These are phyloP conservation scores for Boletus smithii DNA, from an alignment of 1,284 basidiomycete genomes.

Conservation along the genomic window DNA sequence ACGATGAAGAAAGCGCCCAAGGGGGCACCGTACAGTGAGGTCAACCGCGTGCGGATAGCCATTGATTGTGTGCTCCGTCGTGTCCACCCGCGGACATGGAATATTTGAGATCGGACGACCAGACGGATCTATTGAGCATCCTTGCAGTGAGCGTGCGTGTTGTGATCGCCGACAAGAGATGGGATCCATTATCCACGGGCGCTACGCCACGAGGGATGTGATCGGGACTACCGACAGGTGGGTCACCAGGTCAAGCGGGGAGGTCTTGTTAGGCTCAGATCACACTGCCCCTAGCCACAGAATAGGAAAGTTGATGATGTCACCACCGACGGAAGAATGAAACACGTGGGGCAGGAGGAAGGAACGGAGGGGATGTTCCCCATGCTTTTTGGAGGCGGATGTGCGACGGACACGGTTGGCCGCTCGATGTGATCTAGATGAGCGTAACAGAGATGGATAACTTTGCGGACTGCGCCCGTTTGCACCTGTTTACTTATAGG, in stretches of 20 bases:
- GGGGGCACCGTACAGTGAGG: neutral
- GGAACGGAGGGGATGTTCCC: neutral
- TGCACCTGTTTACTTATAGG: conserved; percentile 3
- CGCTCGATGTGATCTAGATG: conserved; percentile 7
- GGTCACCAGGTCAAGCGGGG: conserved; percentile 1
- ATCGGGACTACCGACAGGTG: too few relatives aligned
- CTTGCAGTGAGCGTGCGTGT: conserved; percentile 15
- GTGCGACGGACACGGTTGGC: conserved; percentile 1
- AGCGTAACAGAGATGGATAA: neutral
- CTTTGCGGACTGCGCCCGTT: conserved; percentile 14
- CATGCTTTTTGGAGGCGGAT: conserved; percentile 10
- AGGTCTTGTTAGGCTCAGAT: neutral
- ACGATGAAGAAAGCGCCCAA: neutral
- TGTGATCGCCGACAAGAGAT: conserved; percentile 20
- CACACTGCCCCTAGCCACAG: neutral
- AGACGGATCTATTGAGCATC: neutral
- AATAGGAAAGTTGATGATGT: conserved; percentile 4
- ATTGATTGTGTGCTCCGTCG: conserved; percentile 5
- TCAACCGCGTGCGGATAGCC: neutral
- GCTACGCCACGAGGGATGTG: conserved; percentile 11
- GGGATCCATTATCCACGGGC: neutral
- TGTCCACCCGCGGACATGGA: conserved; percentile 8
- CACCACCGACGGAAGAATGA: too few relatives aligned
- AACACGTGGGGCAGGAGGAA: neutral
- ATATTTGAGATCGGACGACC: conserved; percentile 9